phyloP scores from a whole-genome alignment of 2,329 filamentous ascomycete genomes.

The Karstenula rhodostoma region DNA sequence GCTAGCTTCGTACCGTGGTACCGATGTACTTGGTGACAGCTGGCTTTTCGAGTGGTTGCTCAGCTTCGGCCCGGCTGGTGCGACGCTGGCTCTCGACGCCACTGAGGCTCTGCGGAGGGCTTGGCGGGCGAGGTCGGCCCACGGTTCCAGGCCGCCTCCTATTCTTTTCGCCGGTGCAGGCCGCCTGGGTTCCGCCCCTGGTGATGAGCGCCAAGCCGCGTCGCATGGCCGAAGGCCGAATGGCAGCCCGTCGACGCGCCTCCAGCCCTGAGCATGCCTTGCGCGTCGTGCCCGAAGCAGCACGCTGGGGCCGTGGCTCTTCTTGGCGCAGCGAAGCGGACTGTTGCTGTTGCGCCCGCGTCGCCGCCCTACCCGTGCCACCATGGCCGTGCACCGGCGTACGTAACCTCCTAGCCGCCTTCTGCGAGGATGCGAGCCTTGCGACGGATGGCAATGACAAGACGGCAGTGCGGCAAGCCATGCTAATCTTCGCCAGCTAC shows the following conservation, averaged over 20 bases:
- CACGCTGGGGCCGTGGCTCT: too few species aligned
- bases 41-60: too few species aligned
- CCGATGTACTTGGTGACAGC: too few species aligned
- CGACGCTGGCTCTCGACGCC: too few species aligned
- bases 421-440: background rate
- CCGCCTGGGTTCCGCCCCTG: background rate
- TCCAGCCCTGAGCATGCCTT: too few species aligned
- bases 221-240: background rate
- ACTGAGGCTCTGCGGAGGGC: too few species aligned
- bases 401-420: slow-evolving; percentile 1
- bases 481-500: slow-evolving; percentile 1
- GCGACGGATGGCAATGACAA: background rate
- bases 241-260: background rate
- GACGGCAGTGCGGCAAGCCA: slow-evolving; percentile 3
- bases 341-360: background rate
- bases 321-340: too few species aligned
- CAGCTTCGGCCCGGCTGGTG: too few species aligned
- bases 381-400: background rate
- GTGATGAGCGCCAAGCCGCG: background rate
- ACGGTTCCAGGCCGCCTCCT: too few species aligned
- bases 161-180: background rate
- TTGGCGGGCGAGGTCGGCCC: too few species aligned
- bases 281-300: too few species aligned
- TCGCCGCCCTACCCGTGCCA: slow-evolving; percentile 1
- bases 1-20: too few species aligned